Conservation (phyloP, 1,284 basidiomycete species). For the Vanrija pseudolonga region DNA sequence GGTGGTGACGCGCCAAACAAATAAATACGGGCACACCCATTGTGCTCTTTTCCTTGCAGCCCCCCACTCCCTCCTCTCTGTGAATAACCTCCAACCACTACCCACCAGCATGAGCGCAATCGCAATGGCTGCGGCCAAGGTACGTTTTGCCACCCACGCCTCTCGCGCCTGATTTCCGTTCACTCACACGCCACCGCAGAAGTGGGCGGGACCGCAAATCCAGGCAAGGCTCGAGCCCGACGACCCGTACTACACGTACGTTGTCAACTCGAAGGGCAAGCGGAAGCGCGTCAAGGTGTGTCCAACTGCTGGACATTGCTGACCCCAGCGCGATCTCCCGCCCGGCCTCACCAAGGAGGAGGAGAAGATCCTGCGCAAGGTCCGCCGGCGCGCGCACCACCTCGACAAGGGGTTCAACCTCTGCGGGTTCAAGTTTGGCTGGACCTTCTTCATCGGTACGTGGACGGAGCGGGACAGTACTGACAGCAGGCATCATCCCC, state of each 20-base stretch:
- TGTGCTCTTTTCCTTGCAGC: background rate
- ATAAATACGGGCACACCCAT: no score
- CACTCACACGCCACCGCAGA: conserved; percentile 5
- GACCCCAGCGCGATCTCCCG: conserved; percentile 62
- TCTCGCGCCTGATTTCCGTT: background rate
- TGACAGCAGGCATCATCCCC: conserved; percentile 42
- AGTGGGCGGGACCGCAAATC: background rate
- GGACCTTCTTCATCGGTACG: conserved; percentile 68
- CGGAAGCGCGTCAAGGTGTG: conserved; percentile 66
- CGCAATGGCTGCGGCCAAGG: background rate
- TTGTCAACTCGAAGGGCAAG: conserved; percentile 63
- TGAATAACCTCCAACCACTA: background rate
- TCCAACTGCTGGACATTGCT: conserved; percentile 1
- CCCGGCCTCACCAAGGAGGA: conserved; percentile 75
- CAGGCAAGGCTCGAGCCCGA: conserved; percentile 58
- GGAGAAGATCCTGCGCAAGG: conserved; percentile 67
- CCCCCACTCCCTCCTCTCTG: background rate
- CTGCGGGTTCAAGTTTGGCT: conserved; percentile 82
- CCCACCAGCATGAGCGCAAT: background rate
- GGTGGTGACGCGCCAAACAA: no score
- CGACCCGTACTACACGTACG: conserved; percentile 77
- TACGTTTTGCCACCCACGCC: background rate
- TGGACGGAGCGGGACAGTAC: background rate
- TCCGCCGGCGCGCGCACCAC: conserved; percentile 75
- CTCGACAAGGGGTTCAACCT: conserved; percentile 86